Evolutionary conservation across 345 rosid species (phyloP).

Genomic region (Stellera chamaejasme): DNA sequence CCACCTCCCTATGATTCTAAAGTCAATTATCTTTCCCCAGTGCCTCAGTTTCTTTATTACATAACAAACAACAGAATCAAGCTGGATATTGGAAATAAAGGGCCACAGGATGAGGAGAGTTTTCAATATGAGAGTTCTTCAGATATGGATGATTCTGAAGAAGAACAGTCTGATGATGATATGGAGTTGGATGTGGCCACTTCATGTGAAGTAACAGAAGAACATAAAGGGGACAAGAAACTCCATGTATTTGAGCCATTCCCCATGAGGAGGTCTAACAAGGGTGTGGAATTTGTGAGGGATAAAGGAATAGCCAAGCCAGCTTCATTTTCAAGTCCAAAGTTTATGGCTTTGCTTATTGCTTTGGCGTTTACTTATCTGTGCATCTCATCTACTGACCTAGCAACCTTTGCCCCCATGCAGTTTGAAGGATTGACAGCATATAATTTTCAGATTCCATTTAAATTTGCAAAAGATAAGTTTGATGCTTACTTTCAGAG

Average conservation of each 20-base stretch:
- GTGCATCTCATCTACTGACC: conserved; percentile 24
- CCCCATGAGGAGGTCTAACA: conserved; percentile 4
- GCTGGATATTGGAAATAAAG: neutral
- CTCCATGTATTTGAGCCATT: conserved; percentile 14
- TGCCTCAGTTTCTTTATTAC: conserved; percentile 61
- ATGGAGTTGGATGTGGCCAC: conserved; percentile 27
- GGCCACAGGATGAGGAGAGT: no score
- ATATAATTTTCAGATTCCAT: conserved; percentile 26
- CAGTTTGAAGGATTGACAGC: conserved; percentile 23
- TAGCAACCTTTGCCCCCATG: conserved; percentile 20
- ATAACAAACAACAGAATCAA: conserved; percentile 16
- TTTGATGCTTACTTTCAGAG: conserved; percentile 25
- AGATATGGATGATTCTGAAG: conserved; percentile 43
- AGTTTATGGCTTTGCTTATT: conserved; percentile 34
- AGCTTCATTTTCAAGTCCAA: conserved; percentile 27
- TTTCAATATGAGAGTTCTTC: conserved; percentile 26
- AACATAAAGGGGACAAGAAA: conserved; percentile 22
- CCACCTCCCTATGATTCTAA: conserved; percentile 32
- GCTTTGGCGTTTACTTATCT: conserved; percentile 27
- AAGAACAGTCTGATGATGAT: conserved; percentile 27
- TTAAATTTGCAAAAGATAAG: conserved; percentile 25
- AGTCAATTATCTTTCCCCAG: conserved; percentile 50
- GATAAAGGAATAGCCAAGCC: conserved; percentile 23
- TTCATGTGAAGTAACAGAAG: conserved; percentile 11
- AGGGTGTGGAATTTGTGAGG: conserved; percentile 15